Percentiles rank a stretch among this genome's conserved stretches.
Evolutionary conservation across 2,329 filamentous ascomycete genomes (phyloP).

Genomic region (Pseudonectria foliicola): DNA sequence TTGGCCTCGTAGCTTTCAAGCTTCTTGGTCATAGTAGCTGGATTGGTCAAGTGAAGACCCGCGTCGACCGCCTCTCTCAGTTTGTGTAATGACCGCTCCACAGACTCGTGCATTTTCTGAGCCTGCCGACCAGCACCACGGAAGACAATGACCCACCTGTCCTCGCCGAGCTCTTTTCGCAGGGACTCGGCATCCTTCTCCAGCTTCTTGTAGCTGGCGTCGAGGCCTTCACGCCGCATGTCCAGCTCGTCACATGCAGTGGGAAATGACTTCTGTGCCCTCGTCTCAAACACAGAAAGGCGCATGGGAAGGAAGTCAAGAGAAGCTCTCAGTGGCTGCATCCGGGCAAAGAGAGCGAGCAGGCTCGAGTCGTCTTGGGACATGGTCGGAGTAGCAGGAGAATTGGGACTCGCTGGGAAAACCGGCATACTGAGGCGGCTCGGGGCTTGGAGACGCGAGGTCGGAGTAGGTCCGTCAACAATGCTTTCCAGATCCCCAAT

Average conservation of each 20-base stretch:
- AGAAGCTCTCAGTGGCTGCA: slow-evolving; percentile 89
- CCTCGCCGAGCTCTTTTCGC: slow-evolving; percentile 84
- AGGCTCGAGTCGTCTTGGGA: slow-evolving; percentile 81
- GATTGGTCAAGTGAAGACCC: slow-evolving; percentile 65
- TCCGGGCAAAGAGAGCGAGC: slow-evolving; percentile 83
- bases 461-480: slow-evolving; percentile 68
- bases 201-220: slow-evolving; percentile 80
- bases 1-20: slow-evolving; percentile 93
- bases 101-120: slow-evolving; percentile 93
- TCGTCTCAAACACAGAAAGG: slow-evolving; percentile 73
- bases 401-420: slow-evolving; percentile 56
- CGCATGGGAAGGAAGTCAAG: slow-evolving; percentile 95
- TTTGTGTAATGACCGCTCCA: slow-evolving; percentile 78
- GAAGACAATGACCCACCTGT: slow-evolving; percentile 94
- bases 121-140: slow-evolving; percentile 86
- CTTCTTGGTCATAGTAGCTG: slow-evolving; percentile 66
- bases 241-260: slow-evolving; percentile 87
- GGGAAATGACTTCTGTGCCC: slow-evolving; percentile 74
- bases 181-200: slow-evolving; percentile 86
- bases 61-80: slow-evolving; percentile 73
- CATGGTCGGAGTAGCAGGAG: slow-evolving; percentile 47
- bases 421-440: slow-evolving; percentile 63
- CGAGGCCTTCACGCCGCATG: slow-evolving; percentile 64
- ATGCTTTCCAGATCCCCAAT: slow-evolving; percentile 89
- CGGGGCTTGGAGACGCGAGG: slow-evolving; percentile 45